phyloP scores from a whole-genome alignment of 345 rosid species.

The Ricinus communis region DNA sequence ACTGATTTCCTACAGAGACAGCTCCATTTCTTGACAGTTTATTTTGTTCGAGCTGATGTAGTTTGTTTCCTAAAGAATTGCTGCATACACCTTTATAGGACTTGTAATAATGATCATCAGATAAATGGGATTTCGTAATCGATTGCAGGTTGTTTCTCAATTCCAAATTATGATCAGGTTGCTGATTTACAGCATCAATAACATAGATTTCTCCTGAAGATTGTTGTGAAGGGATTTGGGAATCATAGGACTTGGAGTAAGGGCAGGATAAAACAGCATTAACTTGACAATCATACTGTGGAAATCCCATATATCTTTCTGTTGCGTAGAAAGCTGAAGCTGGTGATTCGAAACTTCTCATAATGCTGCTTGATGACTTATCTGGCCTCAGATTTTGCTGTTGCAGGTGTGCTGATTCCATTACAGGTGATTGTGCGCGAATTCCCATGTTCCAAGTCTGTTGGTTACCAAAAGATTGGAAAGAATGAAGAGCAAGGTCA shows the following conservation, averaged over 20 bases:
- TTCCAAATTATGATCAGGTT: conserved; percentile 19
- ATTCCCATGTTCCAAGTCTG: conserved; percentile 28
- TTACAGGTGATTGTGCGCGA: conserved; percentile 2
- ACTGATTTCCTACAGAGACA: conserved; percentile 10
- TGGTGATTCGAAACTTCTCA: conserved; percentile 47
- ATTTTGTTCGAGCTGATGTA: conserved; percentile 8
- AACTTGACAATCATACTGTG: conserved; percentile 29
- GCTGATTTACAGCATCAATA: conserved; percentile 15
- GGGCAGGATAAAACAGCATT: conserved; percentile 17
- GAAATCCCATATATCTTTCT: conserved; percentile 53
- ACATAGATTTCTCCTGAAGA: conserved; percentile 21
- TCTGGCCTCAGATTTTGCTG: conserved; percentile 25
- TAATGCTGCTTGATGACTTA: conserved; percentile 36
- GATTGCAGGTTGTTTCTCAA: conserved; percentile 28
- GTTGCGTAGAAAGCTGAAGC: conserved; percentile 55
- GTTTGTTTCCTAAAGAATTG: conserved; percentile 21
- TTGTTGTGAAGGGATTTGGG: conserved; percentile 29
- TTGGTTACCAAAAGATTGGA: conserved; percentile 20
- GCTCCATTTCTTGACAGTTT: conserved; percentile 12
- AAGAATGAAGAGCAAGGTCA: conserved; percentile 15
- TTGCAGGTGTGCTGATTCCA: conserved; percentile 26
- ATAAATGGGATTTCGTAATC: conserved; percentile 24
- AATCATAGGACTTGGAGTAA: conserved; percentile 25
- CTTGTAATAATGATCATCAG: conserved; percentile 15
- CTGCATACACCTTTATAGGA: conserved; percentile 15